Conservation (phyloP, 805 yeast genomes). For the Metschnikowia picachoensis region DNA sequence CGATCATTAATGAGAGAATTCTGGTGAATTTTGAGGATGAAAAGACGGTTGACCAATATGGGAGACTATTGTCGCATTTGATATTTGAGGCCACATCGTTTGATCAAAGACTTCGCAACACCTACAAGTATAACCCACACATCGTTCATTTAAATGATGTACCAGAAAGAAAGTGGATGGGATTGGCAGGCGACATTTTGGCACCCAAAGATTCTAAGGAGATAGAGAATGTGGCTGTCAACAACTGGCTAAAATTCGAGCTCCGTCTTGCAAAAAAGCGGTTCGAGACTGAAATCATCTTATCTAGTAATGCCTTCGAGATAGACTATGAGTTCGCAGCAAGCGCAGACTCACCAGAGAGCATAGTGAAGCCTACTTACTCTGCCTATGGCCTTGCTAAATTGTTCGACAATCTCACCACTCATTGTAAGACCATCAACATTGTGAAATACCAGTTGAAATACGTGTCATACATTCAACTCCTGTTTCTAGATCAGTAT, state of each 20-base stretch:
- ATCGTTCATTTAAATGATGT: slow-evolving; percentile 16
- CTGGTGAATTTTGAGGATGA: slow-evolving; percentile 17
- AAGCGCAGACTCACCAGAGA: slow-evolving; percentile 10
- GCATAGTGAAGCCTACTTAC: slow-evolving; percentile 48
- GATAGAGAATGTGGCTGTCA: slow-evolving; percentile 28
- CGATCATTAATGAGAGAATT: slow-evolving; percentile 22
- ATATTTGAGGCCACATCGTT: slow-evolving; percentile 55
- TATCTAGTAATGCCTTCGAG: slow-evolving; percentile 45
- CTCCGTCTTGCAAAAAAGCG: slow-evolving; percentile 46
- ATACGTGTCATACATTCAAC: slow-evolving; percentile 56
- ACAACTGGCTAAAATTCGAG: slow-evolving; percentile 54
- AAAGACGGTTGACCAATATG: slow-evolving; percentile 30
- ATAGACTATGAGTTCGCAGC: slow-evolving; percentile 52
- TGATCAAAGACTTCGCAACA: slow-evolving; percentile 46
- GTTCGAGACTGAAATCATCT: slow-evolving; percentile 47
- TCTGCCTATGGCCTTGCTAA: slow-evolving; percentile 57
- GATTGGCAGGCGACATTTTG: slow-evolving; percentile 42
- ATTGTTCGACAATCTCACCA: slow-evolving; percentile 53
- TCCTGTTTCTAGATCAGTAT: slow-evolving; percentile 52
- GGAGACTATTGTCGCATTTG: slow-evolving; percentile 53
- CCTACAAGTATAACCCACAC: slow-evolving; percentile 46
- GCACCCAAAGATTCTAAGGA: slow-evolving; percentile 35
- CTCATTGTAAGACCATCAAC: slow-evolving; percentile 49
- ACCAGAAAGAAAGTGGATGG: slow-evolving; percentile 42
- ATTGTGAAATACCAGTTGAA: slow-evolving; percentile 48